Base-by-base conservation (phyloP, 1,284 basidiomycete species). In the Termitomyces sp. region DNA sequence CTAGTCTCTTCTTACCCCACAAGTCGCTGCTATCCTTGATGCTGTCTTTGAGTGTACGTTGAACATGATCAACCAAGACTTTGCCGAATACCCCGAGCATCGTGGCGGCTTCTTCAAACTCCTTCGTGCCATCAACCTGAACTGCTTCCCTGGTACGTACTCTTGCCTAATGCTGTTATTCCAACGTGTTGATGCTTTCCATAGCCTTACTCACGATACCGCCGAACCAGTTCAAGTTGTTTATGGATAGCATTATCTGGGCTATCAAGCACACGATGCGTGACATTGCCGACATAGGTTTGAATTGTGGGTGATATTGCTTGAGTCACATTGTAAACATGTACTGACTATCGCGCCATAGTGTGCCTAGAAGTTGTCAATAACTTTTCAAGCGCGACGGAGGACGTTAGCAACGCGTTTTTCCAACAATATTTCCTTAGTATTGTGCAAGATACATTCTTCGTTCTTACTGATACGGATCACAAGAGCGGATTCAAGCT, bases 251-350 rank as follows among this genome's bases (percentile, higher is more conserved):
- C 62, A 91, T 98, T 61, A 91, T 98, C 52, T 99, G 97, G 97
- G 96, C 94, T 12, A 97, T 99, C 79, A 99, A 99, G 75, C 97
- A 99, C 76, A 98, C 94, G 15, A 97, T 98, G 93, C 86, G 97
- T 53, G 97, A 99, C 73, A 98, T 99, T 64, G 93, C 95, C 26
- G 97, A 99, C 70, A 92, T 88, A 34, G 96, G 96, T 52, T 70
- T 98, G 59, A 93, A 89, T 69, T 70, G 93, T 94, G 72, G 54
- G 88, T 78, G 34, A 39, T 13, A 21, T 57, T 50, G 38, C 42
- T 28, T 54, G 41, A 56, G n/a, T 21, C 40, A 52, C 54, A 46
- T 53, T 50, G 39, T 48, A 49, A 51, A 47, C 57, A 60, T 65
- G 17, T 63, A 47, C 34, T 55, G 19, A 63, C 43, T 39, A 59